phyloP scores from a whole-genome alignment of 176 grass and related monocot species.

The Avena eriantha region DNA sequence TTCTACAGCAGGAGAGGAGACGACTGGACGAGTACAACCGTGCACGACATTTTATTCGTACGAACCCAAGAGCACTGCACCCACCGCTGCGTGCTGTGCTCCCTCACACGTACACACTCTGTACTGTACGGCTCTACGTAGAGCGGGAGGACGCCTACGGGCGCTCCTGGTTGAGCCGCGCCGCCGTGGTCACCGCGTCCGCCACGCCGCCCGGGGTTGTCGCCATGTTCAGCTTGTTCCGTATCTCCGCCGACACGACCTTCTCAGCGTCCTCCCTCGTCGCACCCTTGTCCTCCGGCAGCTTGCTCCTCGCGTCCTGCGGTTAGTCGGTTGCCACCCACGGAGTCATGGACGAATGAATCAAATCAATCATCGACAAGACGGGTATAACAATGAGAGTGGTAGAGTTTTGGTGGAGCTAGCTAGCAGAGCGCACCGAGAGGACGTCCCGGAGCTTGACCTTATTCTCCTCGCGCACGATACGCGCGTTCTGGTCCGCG shows the following conservation, averaged over 20 bases:
- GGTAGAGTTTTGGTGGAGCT: background rate
- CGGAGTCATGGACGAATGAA: background rate
- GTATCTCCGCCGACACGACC: conserved; percentile 57
- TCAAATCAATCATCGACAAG: background rate
- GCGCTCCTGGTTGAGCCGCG: conserved; percentile 62
- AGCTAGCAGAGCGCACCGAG: conserved; percentile 20
- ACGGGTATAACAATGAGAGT: background rate
- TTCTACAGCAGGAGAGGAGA: background rate
- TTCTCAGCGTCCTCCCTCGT: conserved; percentile 59
- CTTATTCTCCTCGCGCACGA: conserved; percentile 45
- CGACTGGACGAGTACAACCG: background rate
- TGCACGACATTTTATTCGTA: conserved; percentile 6
- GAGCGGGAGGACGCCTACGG: background rate
- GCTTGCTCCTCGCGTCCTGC: conserved; percentile 56
- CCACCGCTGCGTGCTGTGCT: background rate
- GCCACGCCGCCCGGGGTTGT: conserved; percentile 52
- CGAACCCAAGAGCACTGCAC: background rate
- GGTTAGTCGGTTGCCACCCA: background rate
- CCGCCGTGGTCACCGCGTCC: conserved; percentile 57
- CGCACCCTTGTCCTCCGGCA: conserved; percentile 56
- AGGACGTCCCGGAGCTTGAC: conserved; percentile 67
- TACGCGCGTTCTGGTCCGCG: conserved; percentile 42
- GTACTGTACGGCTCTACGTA: background rate
- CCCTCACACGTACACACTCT: background rate
- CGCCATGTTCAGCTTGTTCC: conserved; percentile 46